phyloP scores from a whole-genome alignment of 495 filamentous ascomycete genomes.

The Talaromyces liani region DNA sequence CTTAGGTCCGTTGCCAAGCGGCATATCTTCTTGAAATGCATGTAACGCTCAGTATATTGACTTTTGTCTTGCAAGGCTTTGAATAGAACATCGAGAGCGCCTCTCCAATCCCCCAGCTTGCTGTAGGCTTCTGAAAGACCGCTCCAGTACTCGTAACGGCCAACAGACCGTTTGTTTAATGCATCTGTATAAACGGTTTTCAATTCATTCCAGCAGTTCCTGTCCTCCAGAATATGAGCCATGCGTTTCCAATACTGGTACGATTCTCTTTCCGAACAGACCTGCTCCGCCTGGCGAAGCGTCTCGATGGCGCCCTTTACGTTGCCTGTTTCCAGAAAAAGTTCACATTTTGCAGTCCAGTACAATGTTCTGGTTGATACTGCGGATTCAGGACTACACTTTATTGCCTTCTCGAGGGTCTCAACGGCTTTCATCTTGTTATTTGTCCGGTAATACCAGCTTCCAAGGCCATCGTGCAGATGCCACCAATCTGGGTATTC shows the following conservation, averaged over 20 bases:
- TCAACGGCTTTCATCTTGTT: not conserved
- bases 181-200: not conserved
- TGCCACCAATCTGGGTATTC: conserved; percentile 2
- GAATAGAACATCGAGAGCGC: not conserved
- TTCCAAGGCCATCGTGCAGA: not conserved
- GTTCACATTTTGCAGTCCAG: not conserved
- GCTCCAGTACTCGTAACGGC: conserved; percentile 1
- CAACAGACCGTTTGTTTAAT: not conserved
- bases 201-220: not conserved
- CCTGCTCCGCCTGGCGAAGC: not conserved
- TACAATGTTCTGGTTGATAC: not conserved
- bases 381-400: not conserved
- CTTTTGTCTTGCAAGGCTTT: not conserved
- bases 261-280: not conserved
- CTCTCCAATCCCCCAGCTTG: not conserved
- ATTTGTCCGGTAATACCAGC: not conserved
- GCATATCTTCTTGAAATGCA: not conserved
- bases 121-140: not conserved
- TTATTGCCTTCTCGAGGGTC: not conserved
- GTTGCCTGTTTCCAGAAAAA: not conserved
- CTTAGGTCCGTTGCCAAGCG: not conserved
- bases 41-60: not conserved
- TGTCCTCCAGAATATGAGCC: not conserved
- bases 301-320: not conserved
- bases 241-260: not conserved